These are phyloP conservation scores for Mycogone perniciosa DNA, from an alignment of 2,329 filamentous ascomycete species.

Conservation along the genomic window DNA sequence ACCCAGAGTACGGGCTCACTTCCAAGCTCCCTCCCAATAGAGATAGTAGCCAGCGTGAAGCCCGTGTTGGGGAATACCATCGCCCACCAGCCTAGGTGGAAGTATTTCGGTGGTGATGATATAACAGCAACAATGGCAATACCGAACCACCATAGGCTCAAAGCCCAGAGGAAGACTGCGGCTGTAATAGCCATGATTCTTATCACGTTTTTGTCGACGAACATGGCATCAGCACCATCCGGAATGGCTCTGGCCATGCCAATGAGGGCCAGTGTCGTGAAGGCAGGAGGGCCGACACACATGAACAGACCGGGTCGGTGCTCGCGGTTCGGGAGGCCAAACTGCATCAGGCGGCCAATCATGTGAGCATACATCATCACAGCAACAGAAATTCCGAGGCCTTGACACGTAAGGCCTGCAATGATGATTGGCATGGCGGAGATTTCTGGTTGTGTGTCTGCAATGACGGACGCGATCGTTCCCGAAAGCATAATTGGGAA, in stretches of 20 bases:
- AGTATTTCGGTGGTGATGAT: slow-evolving; percentile 40
- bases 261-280: slow-evolving; percentile 63
- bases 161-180: slow-evolving; percentile 58
- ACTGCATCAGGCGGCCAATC: slow-evolving; percentile 64
- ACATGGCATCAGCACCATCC: slow-evolving; percentile 38
- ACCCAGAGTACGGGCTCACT: slow-evolving; percentile 42
- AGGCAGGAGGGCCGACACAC: slow-evolving; percentile 67
- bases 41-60: slow-evolving; percentile 51
- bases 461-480: slow-evolving; percentile 62
- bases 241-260: slow-evolving; percentile 52
- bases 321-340: slow-evolving; percentile 52
- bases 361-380: slow-evolving; percentile 69
- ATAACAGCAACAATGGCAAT: slow-evolving; percentile 30
- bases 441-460: slow-evolving; percentile 50
- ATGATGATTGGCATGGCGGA: slow-evolving; percentile 56
- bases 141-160: slow-evolving; percentile 54
- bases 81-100: slow-evolving; percentile 59
- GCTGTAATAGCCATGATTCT: slow-evolving; percentile 40
- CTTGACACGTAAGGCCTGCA: slow-evolving; percentile 63
- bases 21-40: slow-evolving; percentile 43
- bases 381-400: slow-evolving; percentile 61
- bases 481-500: slow-evolving; percentile 70
- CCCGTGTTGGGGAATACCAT: slow-evolving; percentile 58
- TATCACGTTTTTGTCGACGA: slow-evolving; percentile 37
- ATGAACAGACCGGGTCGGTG: slow-evolving; percentile 68